Evolutionary conservation across 2,329 filamentous ascomycete genomes (phyloP), one percentile per base, ranked within the genome.

Genomic region (Zasmidium angulare): DNA sequence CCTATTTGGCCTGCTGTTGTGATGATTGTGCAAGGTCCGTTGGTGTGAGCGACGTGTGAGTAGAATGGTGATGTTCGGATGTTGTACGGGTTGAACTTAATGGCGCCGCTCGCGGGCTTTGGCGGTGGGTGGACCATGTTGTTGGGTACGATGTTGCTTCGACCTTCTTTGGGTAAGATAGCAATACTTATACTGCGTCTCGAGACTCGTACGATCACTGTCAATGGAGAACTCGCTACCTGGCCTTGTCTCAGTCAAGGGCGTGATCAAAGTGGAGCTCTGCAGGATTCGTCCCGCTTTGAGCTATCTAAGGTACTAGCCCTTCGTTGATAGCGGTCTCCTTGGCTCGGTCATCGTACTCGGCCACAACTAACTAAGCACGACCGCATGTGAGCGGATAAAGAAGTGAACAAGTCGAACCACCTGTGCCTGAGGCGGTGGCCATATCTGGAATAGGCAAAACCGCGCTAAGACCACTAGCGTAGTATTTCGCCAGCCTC

Each of bases 1-100:
- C 68, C 68, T 14, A 67, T 63, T 47, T 71, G 68, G 19, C 68
- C 68, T 22, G 68, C 63, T 12, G 60, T 50, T 14, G 63, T 67
- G 31, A 67, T 52, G 51, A 62, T 58, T 17, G 46, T 64, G 29
- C 55, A 60, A 7, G 63, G 59, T 48, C 57, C 55, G 31, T 55
- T 51, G 21, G 59, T 47, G 26, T 65, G 61, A 17, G 59, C 63
- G 20, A 65, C 55, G 20, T 56, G 50, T 17, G 56, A 62, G 53
- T 65, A 64, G 63, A 59, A 63, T 7, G 65, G 63, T 22, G 63
- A 65, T 12, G 59, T 60, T 19, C 58, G 50, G 36, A 55, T 63
- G 50, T 61, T 63, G 56, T 61, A 61, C 2, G 64, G 63, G 12
- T 50, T 50, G 48, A 50, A 29, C 17, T 23, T 50, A 6, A n/a